Percentiles rank a stretch among this genome's conserved stretches.
phyloP scores from a whole-genome alignment of 768 basidiomycete genomes.

The Kwoniella dejecticola region DNA sequence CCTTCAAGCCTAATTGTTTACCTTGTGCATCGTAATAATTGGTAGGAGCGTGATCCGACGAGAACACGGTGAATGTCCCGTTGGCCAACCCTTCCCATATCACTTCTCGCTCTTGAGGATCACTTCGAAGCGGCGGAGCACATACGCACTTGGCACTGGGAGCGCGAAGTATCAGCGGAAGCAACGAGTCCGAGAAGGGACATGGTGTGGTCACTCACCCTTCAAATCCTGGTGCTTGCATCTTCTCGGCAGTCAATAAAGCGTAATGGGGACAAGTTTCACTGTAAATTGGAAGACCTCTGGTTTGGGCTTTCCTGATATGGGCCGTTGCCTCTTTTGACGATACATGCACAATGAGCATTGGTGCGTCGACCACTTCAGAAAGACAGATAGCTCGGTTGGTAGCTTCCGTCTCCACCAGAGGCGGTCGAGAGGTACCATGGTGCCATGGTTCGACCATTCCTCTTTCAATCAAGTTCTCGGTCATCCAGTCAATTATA shows the following conservation, averaged over 20 bases:
- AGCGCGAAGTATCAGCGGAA: not conserved
- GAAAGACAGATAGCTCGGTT: conserved; percentile 50
- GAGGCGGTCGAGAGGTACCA: conserved; percentile 44
- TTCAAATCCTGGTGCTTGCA: conserved; percentile 49
- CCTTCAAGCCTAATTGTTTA: conserved; percentile 32
- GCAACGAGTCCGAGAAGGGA: not conserved
- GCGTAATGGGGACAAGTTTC: conserved; percentile 55
- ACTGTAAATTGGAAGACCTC: conserved; percentile 44
- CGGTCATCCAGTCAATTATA: conserved; percentile 54
- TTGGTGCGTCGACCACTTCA: conserved; percentile 50
- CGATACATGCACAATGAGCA: conserved; percentile 54
- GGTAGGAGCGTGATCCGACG: conserved; percentile 54
- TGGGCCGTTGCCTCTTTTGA: conserved; percentile 42
- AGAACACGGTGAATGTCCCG: conserved; percentile 52
- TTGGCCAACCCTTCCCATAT: conserved; percentile 50
- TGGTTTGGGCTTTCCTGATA: conserved; percentile 51
- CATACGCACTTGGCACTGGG: conserved; percentile 51
- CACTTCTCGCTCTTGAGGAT: conserved; percentile 41
- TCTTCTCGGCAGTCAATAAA: conserved; percentile 45
- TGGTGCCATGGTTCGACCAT: conserved; percentile 51
- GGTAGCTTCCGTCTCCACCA: conserved; percentile 54
- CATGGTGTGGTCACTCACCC: conserved; percentile 28
- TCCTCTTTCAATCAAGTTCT: conserved; percentile 37
- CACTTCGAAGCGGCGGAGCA: conserved; percentile 46
- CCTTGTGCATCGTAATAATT: conserved; percentile 46